These are phyloP conservation scores for Vigna angularis DNA, from an alignment of 306 rosid species.

Conservation along the genomic window DNA sequence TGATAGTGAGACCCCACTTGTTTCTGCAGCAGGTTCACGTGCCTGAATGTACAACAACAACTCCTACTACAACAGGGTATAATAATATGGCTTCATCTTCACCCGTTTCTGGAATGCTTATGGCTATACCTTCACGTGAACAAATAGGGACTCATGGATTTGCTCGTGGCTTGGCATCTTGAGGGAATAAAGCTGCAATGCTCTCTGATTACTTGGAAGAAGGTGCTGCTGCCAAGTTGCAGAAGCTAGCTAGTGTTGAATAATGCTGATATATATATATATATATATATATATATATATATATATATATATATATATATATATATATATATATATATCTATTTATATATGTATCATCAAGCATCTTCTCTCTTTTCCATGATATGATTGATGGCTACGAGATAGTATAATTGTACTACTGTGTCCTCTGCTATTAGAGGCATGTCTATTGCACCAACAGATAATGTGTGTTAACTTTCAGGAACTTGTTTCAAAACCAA, in stretches of 20 bases:
- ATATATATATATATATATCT: no score
- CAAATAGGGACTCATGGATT: constrained; percentile 43
- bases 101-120: constrained; percentile 40
- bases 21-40: constrained; percentile 41
- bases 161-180: constrained; percentile 44
- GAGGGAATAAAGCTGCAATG: constrained; percentile 52
- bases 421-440: constrained; percentile 43
- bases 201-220: constrained; percentile 34
- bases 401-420: background rate
- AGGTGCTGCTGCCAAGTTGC: background rate
- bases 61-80: background rate
- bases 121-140: constrained; percentile 51
- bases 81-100: constrained; percentile 34
- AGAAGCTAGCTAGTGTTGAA: background rate
- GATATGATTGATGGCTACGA: constrained; percentile 52
- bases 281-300: background rate
- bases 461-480: background rate
- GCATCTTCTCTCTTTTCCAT: constrained; percentile 43
- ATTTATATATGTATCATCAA: no score
- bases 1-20: constrained; percentile 44
- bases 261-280: background rate
- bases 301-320: background rate
- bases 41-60: constrained; percentile 22
- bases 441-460: constrained; percentile 34
- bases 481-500: constrained; percentile 36